Base-by-base conservation (phyloP, 495 filamentous ascomycete genomes). In the Penicillium canariense region DNA sequence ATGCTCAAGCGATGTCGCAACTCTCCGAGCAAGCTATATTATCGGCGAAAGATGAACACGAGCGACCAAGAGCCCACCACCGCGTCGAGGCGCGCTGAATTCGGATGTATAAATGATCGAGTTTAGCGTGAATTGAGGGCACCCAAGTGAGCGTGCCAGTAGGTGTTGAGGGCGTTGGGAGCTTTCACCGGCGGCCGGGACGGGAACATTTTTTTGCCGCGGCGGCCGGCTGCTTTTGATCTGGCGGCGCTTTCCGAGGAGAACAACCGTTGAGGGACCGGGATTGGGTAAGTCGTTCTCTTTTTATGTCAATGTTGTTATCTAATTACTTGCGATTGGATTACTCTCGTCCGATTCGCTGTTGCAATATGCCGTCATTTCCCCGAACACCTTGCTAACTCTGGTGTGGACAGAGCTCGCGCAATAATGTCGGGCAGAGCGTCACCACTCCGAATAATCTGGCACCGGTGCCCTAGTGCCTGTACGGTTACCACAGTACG, bases 121-220 rank as follows among this genome's bases (percentile, higher is more conserved):
- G 15, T 52, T 26, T 34, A 54, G 39, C 38, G 46, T 48, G 30
- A 43, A 18, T 35, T 35, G 38, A 26, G 59, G 46, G 55, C 42
- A 48, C 46, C 60, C 51, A 44, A 43, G 49, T 40, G 36, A 54
- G 30, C n/a, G 44, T 55, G 20, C 31, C 17, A 42, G 54, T 65
- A 59, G 60, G 65, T 56, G 72, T 74, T 74, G 72, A 74, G 68
- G 69, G 60, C 59, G 71, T 71, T 71, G 70, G 65, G 69, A 69
- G 65, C 66, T 68, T 50, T 73, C 73, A 73, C 73, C 71, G 73
- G 71, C 63, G 58, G 66, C 68, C 71, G 65, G 71, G 70, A 68
- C 68, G 63, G 73, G 71, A 74, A 74, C 62, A 73, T 76, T 76
- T 76, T 76, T 76, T 69, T 73, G 71, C 71, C 73, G 73, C 62